phyloP scores from a whole-genome alignment of 768 basidiomycete genomes.

The Antrodiella citrinella region DNA sequence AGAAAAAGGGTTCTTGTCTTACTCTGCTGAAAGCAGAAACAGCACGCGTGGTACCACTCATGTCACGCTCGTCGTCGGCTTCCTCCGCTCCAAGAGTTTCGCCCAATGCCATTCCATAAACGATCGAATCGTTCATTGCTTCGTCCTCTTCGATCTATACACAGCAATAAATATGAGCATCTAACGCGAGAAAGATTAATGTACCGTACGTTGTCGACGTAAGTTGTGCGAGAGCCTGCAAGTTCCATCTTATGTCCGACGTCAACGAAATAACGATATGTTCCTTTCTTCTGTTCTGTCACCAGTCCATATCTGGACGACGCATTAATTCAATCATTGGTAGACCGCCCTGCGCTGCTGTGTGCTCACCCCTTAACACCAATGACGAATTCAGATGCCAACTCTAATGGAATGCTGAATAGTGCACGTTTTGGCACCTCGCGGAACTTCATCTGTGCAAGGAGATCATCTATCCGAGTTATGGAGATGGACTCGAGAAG shows the following conservation, averaged over 20 bases:
- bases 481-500: constrained; percentile 69
- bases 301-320: constrained; percentile 71
- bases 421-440: constrained; percentile 78
- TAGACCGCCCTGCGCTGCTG: neutral
- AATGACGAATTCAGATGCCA: constrained; percentile 68
- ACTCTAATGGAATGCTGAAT: constrained; percentile 74
- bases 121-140: constrained; percentile 26
- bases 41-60: constrained; percentile 1
- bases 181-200: no score
- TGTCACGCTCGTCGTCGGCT: constrained; percentile 26
- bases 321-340: constrained; percentile 4
- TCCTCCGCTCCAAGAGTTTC: constrained; percentile 27
- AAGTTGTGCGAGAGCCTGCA: constrained; percentile 59
- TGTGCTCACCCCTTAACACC: constrained; percentile 70
- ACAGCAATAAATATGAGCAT: neutral
- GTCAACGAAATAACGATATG: constrained; percentile 78
- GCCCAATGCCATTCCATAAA: constrained; percentile 36
- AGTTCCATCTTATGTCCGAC: constrained; percentile 72
- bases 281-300: constrained; percentile 79
- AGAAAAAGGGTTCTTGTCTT: constrained; percentile 3
- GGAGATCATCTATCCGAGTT: constrained; percentile 67
- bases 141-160: constrained; percentile 14
- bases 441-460: constrained; percentile 73
- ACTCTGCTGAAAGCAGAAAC: constrained; percentile 45
- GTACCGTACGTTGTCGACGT: constrained; percentile 67